Base-by-base conservation (phyloP, 768 basidiomycete species). In the Termitomyces sp. region DNA sequence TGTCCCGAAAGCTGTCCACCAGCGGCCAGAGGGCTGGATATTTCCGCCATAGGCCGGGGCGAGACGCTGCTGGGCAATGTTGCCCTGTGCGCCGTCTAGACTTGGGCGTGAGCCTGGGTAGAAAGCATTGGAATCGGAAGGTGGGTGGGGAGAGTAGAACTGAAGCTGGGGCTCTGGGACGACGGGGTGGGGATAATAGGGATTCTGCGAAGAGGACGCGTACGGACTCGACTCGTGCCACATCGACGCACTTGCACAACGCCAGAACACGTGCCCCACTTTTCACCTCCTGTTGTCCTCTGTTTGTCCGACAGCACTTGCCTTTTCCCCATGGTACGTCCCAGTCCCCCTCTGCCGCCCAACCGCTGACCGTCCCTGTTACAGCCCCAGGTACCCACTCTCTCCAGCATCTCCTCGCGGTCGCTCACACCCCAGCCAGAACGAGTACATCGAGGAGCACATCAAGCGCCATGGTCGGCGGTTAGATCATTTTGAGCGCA, bases 361-460 rank as follows among this genome's bases (percentile, higher is more conserved):
- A 37, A 23, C 33, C 26, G 45, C 47, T 56, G 33, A 61, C 59
- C 61, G 35, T 62, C 40, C 56, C 65, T 44, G 52, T 30, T 67
- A 60, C 63, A 89, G 87, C 87, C 87, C 67, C 87, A 89, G 83
- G 87, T 87, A 76, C 58, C 54, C 1, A 33, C 38, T 8, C 2
- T 41, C 38, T 12, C 1, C 12, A 1, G 2, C 8, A 26, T 35
- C 1, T 3, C 5, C n/a, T 35, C 3, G 21, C 12, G 0, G n/a
- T 14, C 11, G 21, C 54, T 19, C n/a, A 51, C 23, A 42, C 55
- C 51, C 37, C 11, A 35, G 55, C 35, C 26, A 99, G 92, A 98
- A 98, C 80, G 95, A 98, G 71, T 98, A 98, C 72, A 98, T 99
- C 73, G 96, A 98, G 72, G 96, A 99, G 78, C 90, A 92, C 68